A percentile compares a stretch with the other conserved stretches of the same genome.
Evolutionary conservation across 2,329 filamentous ascomycete species (phyloP).

Genomic region (Fusarium heterosporum): DNA sequence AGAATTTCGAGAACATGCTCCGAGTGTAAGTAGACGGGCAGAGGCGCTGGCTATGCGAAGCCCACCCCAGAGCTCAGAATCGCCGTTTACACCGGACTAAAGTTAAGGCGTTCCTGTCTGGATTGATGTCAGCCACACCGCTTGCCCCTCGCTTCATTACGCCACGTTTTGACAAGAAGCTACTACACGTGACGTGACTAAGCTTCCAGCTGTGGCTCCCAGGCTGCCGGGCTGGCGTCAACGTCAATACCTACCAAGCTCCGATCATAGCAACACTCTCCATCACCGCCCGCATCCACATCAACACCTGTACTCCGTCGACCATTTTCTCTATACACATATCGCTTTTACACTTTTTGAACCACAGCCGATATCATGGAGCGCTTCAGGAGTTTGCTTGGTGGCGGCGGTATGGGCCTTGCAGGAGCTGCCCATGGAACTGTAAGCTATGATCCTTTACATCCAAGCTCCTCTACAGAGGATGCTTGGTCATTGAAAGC

Average conservation of each 20-base stretch:
- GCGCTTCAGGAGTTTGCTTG: conserved; percentile 88
- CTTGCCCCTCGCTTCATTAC: not conserved
- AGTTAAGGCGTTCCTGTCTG: conserved; percentile 44
- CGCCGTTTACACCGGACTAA: conserved; percentile 48
- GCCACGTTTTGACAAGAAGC: conserved; percentile 7
- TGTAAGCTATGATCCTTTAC: conserved; percentile 48
- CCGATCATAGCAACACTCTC: conserved; percentile 37
- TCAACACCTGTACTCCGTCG: conserved; percentile 9
- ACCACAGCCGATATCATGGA: conserved; percentile 73
- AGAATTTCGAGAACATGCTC: conserved; percentile 35
- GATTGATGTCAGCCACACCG: conserved; percentile 22
- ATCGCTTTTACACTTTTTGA: conserved; percentile 9
- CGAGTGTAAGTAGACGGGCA: conserved; percentile 40
- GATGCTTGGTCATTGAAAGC: not conserved
- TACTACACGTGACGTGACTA: conserved; percentile 46
- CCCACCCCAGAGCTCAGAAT: conserved; percentile 33
- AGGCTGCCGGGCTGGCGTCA: conserved; percentile 53
- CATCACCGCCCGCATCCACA: conserved; percentile 31
- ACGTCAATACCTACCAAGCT: conserved; percentile 48
- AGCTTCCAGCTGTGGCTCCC: conserved; percentile 47
- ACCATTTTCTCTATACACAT: not conserved
- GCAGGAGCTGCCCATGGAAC: conserved; percentile 60
- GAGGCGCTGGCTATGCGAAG: conserved; percentile 37
- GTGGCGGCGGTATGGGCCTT: conserved; percentile 77
- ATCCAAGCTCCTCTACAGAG: conserved; percentile 20